These are phyloP conservation scores for Geotrichum macrosporum DNA, from an alignment of 1,139 yeast genomes.

Conservation along the genomic window DNA sequence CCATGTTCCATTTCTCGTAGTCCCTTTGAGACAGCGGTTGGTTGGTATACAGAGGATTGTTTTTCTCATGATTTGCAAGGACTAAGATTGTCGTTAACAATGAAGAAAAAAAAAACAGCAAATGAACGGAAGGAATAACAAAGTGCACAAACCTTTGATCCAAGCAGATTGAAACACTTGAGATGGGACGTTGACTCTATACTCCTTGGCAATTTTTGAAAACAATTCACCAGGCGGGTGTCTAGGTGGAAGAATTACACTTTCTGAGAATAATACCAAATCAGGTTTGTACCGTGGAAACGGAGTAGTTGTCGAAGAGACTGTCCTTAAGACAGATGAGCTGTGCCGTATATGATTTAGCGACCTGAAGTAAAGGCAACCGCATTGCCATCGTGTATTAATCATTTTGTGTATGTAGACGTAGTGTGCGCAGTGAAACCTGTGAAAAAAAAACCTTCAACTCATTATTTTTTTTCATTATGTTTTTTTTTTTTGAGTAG, in stretches of 20 bases:
- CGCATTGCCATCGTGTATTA: too few species aligned
- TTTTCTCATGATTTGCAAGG: neutral
- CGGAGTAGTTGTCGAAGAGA: too few species aligned
- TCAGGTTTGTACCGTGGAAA: conserved; percentile 13
- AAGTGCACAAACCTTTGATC: conserved; percentile 3
- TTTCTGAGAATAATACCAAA: conserved; percentile 19
- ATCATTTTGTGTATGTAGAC: too few species aligned
- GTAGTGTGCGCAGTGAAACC: too few species aligned
- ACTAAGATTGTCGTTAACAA: too few species aligned
- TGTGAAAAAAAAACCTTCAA: too few species aligned
- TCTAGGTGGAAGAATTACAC: conserved; percentile 12
- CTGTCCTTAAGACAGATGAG: too few species aligned
- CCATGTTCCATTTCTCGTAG: conserved; percentile 16
- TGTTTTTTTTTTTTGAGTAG: too few species aligned
- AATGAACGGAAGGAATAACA: too few species aligned
- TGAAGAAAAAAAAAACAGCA: neutral
- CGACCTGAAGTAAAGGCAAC: too few species aligned
- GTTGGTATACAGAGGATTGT: neutral
- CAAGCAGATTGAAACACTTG: conserved; percentile 1
- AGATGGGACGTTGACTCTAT: neutral
- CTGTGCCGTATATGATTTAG: too few species aligned
- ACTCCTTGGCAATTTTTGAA: conserved; percentile 10
- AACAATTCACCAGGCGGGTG: conserved; percentile 13
- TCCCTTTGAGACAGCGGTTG: neutral
- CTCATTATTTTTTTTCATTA: too few species aligned